A percentile compares a stretch with the other conserved stretches of the same genome.
phyloP scores from a whole-genome alignment of 805 yeast genomes.

The Ogataea zsoltii region DNA sequence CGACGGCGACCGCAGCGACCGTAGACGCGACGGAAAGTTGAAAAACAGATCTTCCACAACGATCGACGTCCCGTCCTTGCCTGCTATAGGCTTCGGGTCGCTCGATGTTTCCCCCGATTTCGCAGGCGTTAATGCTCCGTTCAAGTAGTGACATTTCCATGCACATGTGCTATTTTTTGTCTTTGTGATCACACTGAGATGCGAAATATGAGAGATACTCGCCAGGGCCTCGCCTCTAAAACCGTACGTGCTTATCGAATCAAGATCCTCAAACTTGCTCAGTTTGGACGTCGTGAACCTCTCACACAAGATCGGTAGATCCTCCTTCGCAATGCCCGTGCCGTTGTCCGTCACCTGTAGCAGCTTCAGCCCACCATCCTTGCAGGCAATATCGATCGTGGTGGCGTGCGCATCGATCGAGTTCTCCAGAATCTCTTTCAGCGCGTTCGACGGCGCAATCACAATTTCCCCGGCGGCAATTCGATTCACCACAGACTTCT shows the following conservation, averaged over 20 bases:
- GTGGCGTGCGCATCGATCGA: constrained; percentile 84
- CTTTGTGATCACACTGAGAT: constrained; percentile 78
- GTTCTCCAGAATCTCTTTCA: constrained; percentile 91
- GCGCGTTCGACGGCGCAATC: constrained; percentile 89
- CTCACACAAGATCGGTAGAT: constrained; percentile 78
- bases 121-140: constrained; percentile 59
- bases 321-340: constrained; percentile 70
- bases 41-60: constrained; percentile 86
- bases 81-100: constrained; percentile 77
- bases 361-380: constrained; percentile 88
- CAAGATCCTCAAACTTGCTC: constrained; percentile 69
- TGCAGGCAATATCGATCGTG: constrained; percentile 72
- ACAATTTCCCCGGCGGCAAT: constrained; percentile 98
- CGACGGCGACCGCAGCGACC: constrained; percentile 60
- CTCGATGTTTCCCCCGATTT: constrained; percentile 36
- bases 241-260: constrained; percentile 76
- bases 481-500: constrained; percentile 72
- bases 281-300: constrained; percentile 92
- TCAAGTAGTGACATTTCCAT: constrained; percentile 63
- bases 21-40: constrained; percentile 77
- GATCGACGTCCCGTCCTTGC: constrained; percentile 83
- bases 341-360: constrained; percentile 92
- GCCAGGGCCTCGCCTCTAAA: constrained; percentile 97
- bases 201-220: constrained; percentile 86
- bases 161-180: constrained; percentile 63